phyloP scores from a whole-genome alignment of 805 yeast genomes.

The Saturnispora quitensis region DNA sequence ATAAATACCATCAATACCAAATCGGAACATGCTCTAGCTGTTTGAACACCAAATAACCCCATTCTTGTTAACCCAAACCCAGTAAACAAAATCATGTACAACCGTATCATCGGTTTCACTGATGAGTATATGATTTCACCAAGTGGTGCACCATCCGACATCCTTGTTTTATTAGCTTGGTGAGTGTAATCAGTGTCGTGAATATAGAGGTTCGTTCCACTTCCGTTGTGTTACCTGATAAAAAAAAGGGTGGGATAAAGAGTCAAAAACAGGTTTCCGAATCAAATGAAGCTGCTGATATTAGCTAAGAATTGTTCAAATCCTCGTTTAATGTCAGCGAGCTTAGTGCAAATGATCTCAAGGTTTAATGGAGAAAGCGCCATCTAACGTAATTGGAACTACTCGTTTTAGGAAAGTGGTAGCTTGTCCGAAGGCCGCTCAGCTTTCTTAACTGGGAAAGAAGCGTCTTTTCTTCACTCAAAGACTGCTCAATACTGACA shows the following conservation, averaged over 20 bases:
- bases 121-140: constrained; percentile 34
- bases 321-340: not conserved
- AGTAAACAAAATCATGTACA: constrained; percentile 60
- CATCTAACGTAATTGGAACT: not conserved
- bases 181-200: no score
- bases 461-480: not conserved
- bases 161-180: not conserved
- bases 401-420: not conserved
- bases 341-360: not conserved
- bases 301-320: not conserved
- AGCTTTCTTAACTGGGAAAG: not conserved
- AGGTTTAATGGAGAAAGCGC: not conserved
- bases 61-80: constrained; percentile 53
- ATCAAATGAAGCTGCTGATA: not conserved
- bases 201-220: not conserved
- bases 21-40: constrained; percentile 56
- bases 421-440: not conserved
- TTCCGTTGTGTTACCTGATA: not conserved
- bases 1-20: constrained; percentile 50
- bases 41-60: constrained; percentile 53
- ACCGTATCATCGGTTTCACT: constrained; percentile 69
- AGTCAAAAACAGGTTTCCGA: not conserved
- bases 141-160: constrained; percentile 14
- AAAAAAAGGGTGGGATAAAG: not conserved
- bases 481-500: not conserved